Evolutionary conservation across 768 basidiomycete species (phyloP), one percentile per base, ranked within the genome.

Genomic region (Auricularia auricula-judae): DNA sequence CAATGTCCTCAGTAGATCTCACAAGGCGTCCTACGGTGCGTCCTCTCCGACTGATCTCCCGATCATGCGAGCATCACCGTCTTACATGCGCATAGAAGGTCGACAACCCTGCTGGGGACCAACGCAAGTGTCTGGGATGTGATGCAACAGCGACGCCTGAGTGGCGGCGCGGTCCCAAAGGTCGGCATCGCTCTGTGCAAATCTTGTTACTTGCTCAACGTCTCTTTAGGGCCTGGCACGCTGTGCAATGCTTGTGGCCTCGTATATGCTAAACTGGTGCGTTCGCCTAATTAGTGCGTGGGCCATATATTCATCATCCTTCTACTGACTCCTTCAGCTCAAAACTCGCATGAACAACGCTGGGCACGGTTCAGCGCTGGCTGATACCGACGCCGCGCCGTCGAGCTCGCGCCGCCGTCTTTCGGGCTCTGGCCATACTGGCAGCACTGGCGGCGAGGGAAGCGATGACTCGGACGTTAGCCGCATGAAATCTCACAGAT

Each of bases 171-270:
- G 90, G 90, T 1, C 90, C 90, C 14, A 74, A 92, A 77, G 90
- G 89, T 91, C 71, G n/a, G 33, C 39, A 42, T 42, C 39, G 39
- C 10, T 54, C 29, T 29, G 64, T 44, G 16, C 63, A 53, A 34
- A 44, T 42, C 39, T 47, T 14, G 35, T 64, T 16, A 51, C 56
- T 64, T 44, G 65, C 67, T 70, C 56, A 58, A 29, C 34, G 18
- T 43, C 53, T 21, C 66, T 18, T 71, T 66, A 69, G 89, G 89
- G 62, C 89, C 89, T 29, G 82, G 90, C 71, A 91, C 89, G 63
- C 77, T 92, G 63, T 92, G 89, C 73, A 92, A 92, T 72, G 89
- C 89, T 11, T 92, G 89, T 74, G 89, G 89, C 63, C 82, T 92
- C 68, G 89, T 92, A 66, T 92, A 90, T 73, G 90, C 89, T 63